Evolutionary conservation across 768 basidiomycete genomes (phyloP), one percentile per base, ranked within the genome.

Genomic region (Chalciporus piperatus): DNA sequence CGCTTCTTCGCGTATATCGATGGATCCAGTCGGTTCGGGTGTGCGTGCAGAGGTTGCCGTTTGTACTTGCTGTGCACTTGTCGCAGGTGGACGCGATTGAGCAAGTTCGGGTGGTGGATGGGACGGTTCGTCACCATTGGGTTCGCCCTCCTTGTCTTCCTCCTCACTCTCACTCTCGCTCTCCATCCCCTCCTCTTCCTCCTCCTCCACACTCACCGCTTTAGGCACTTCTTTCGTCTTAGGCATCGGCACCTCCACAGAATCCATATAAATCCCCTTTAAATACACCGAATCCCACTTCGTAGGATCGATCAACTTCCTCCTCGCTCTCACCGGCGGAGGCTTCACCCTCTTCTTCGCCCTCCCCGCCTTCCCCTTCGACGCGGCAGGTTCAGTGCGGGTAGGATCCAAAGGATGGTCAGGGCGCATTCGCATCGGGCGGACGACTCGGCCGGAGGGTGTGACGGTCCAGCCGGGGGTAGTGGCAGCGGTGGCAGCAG

Each of bases 361-460:
- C 56, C 68, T 71, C 59, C 47, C 47, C 11, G 23, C 70, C 44
- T 63, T 65, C 20, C 59, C 59, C 14, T 39, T 48, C 13, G 53
- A 55, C 12, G 49, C 19, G 13, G 28, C 20, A 11, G 47, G 45
- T 14, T 53, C 58, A 38, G 30, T 44, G 1, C 38, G 45, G 3
- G 58, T 54, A 9, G 65, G 66, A 6, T 63, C 67, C 13, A 93
- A 66, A 3, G 89, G 88, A 37, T 75, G 78, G 9, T 62, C 68
- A 4, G 92, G 90, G 4, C 89, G 77, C 79, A 89, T 89, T 37
- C 81, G 77, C 57, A 89, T 71, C 2, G 86, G 84, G 3, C 78
- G 74, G 6, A 90, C 72, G 14, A 89, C 70, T 11, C 87, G 78
- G 0, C 85, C 84, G 3, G 84, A 76, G 3, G 82, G 68, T 0